phyloP scores from a whole-genome alignment of 208 protist species.

The Wallacemonas sp. region DNA sequence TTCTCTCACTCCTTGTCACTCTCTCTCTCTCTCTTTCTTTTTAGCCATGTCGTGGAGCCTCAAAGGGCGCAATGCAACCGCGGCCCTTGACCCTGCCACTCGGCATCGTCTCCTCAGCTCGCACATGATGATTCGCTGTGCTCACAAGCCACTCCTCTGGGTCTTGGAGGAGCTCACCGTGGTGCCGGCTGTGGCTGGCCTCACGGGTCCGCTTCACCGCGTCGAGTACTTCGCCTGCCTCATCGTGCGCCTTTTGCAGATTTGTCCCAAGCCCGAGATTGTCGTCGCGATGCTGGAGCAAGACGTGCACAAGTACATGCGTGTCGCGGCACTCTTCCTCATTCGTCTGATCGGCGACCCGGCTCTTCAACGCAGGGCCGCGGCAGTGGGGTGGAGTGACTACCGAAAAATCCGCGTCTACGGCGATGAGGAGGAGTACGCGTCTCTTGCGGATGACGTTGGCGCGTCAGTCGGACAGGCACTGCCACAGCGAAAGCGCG shows the following conservation, averaged over 20 bases:
- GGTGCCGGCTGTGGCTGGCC: constrained; percentile 43
- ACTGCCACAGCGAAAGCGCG: constrained; percentile 6
- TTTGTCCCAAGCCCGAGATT: constrained; percentile 50
- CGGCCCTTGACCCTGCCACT: constrained; percentile 56
- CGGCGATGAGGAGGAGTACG: constrained; percentile 41
- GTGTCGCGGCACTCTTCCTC: constrained; percentile 65
- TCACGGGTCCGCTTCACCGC: constrained; percentile 47
- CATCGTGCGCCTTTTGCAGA: constrained; percentile 68
- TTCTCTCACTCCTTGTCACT: constrained; percentile 13
- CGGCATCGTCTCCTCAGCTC: constrained; percentile 53
- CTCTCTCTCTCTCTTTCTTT: constrained; percentile 15
- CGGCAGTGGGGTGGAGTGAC: constrained; percentile 57
- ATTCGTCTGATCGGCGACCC: constrained; percentile 70
- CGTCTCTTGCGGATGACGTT: constrained; percentile 9
- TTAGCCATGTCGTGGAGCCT: constrained; percentile 61
- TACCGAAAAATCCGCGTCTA: constrained; percentile 80
- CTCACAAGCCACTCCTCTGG: constrained; percentile 67
- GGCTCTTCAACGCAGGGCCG: constrained; percentile 45
- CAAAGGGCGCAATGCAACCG: constrained; percentile 63
- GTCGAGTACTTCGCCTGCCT: constrained; percentile 74
- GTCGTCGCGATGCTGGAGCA: constrained; percentile 72
- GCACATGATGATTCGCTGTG: constrained; percentile 58
- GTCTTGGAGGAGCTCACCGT: constrained; percentile 63
- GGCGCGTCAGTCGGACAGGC: constrained; percentile 4
- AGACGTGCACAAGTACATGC: constrained; percentile 81